These are phyloP conservation scores for Neurospora cerealis DNA, from an alignment of 495 filamentous ascomycete species.

Conservation along the genomic window DNA sequence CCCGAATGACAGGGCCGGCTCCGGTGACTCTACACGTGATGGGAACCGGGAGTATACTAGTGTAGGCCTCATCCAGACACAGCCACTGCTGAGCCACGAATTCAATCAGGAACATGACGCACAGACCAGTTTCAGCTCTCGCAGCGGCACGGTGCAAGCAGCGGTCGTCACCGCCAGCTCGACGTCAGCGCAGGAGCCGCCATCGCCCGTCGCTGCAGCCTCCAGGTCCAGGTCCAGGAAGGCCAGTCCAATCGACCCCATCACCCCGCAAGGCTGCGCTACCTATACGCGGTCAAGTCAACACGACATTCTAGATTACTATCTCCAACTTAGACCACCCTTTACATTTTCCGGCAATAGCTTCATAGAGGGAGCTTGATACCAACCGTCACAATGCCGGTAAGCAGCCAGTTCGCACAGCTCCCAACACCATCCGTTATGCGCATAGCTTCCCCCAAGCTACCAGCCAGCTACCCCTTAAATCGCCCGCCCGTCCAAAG, in stretches of 20 bases:
- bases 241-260: neutral
- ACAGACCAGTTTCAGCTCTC: neutral
- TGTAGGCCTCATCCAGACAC: neutral
- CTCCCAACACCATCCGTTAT: neutral
- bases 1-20: neutral
- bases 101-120: neutral
- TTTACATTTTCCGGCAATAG: neutral
- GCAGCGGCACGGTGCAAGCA: neutral
- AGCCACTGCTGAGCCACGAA: neutral
- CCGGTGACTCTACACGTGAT: neutral
- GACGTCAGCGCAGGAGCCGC: neutral
- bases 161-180: neutral
- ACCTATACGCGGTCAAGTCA: neutral
- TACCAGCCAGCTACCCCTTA: neutral
- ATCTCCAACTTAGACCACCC: neutral
- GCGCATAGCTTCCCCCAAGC: neutral
- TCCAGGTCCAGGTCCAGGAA: neutral
- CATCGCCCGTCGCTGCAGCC: neutral
- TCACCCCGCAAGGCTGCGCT: constrained; percentile 24
- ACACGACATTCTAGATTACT: neutral
- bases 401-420: neutral
- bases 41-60: neutral
- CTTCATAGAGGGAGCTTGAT: neutral
- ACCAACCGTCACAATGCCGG: constrained; percentile 6
- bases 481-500: neutral